Evolutionary conservation across 139 green algal species (phyloP), one percentile per base, ranked within the genome.

Genomic region (Ettlia oleoabundans): DNA sequence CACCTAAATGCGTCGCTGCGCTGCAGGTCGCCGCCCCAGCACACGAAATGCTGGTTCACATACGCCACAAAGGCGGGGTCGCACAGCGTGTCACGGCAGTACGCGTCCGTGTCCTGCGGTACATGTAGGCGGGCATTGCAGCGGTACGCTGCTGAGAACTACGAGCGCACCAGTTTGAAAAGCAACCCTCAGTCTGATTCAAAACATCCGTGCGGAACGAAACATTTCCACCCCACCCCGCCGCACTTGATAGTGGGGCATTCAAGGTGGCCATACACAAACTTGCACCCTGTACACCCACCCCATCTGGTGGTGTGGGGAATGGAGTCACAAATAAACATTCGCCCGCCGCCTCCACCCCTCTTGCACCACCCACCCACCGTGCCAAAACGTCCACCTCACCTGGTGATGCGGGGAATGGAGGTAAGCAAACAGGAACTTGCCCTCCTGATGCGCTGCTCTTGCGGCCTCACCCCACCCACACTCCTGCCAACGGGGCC

Each of bases 401-500:
- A 94, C 91, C 81, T 95, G 83, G 81, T 97, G 94, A 38, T 91
- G 58, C 22, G 89, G 82, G 0, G 89, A 83, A 42, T 97, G 94
- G 26, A 97, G 88, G 88, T 96, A 97, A 15, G 93, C 92, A 30
- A 95, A 88, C 52, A 97, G 85, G 64, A 96, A 96, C 51, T 90
- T 92, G 83, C 87, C 92, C 70, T 96, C 82, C 6, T 38, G 30
- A 32, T 94, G 87, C 2, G 94, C 94, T 26, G 82, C 69, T 6
- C 53, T 66, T 1, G 88, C 78, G 3, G 89, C 89, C 40, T 91
- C 89, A 32, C 87, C 75, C 90, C 90, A 94, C 28, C 87, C 71
- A 35, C 72, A 78, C 19, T 88, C 82, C 30, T 85, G 64, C 72
- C 86, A 94, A 3, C 70, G 55, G 26, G 89, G 90, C 37, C 53